These are phyloP conservation scores for Guadua angustifolia DNA, from an alignment of 176 grass and related monocot genomes.

Conservation along the genomic window DNA sequence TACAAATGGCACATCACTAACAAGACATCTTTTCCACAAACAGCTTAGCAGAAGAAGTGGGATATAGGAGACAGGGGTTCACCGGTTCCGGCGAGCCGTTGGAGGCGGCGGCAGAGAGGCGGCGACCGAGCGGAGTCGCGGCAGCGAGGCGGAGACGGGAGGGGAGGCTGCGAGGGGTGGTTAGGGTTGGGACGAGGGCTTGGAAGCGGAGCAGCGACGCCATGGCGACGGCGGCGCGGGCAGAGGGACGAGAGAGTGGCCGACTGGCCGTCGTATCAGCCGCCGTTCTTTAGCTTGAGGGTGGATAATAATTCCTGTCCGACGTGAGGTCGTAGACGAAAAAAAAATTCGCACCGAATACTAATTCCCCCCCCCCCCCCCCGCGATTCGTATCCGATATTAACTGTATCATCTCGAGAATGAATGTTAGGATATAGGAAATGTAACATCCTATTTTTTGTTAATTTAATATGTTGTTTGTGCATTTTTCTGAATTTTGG, in stretches of 20 bases:
- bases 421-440: no score
- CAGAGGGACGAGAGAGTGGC: neutral
- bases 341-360: no score
- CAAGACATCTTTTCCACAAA: neutral
- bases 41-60: neutral
- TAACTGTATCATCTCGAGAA: no score
- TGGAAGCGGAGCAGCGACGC: constrained; percentile 55
- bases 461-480: no score
- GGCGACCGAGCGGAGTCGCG: neutral
- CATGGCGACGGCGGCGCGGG: constrained; percentile 26
- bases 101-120: constrained; percentile 36
- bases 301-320: neutral
- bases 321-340: no score
- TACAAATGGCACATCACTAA: neutral
- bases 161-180: neutral
- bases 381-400: no score
- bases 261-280: neutral
- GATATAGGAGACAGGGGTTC: neutral
- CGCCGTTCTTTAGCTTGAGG: neutral
- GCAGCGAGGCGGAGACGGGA: neutral
- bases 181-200: constrained; percentile 10
- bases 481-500: no score
- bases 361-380: no score
- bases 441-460: no score
- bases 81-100: constrained; percentile 47